Evolutionary conservation across 2,329 filamentous ascomycete species (phyloP).

Genomic region (Aspergillus spinulosporus): DNA sequence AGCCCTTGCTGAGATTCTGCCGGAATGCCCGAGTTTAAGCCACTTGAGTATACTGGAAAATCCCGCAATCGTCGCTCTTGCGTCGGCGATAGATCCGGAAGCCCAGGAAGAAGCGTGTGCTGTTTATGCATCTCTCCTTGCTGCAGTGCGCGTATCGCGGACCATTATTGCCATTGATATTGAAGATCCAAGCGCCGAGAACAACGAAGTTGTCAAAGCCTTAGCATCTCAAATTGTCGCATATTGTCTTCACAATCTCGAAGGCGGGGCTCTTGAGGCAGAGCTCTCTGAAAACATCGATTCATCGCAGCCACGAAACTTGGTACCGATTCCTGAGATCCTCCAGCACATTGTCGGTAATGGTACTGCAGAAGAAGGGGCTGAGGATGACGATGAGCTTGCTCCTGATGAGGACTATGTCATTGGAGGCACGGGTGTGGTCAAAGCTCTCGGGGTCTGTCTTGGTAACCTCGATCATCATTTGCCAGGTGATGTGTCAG

Average conservation of each 20-base stretch:
- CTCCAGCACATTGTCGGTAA: conserved; percentile 83
- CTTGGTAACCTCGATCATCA: conserved; percentile 73
- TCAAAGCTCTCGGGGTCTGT: conserved; percentile 89
- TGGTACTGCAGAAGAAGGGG: conserved; percentile 52
- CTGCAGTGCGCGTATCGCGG: conserved; percentile 78
- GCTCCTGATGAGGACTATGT: conserved; percentile 93
- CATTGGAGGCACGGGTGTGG: conserved; percentile 90
- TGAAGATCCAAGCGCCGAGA: conserved; percentile 76
- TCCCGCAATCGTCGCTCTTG: conserved; percentile 58
- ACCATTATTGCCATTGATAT: conserved; percentile 89
- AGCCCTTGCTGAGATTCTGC: conserved; percentile 83
- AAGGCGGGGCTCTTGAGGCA: conserved; percentile 69
- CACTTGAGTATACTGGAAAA: conserved; percentile 90
- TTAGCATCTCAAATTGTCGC: conserved; percentile 90
- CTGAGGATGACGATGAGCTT: conserved; percentile 62
- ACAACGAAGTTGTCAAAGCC: conserved; percentile 88
- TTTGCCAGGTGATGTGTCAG: conserved; percentile 39
- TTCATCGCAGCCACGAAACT: conserved; percentile 46
- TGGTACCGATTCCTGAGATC: conserved; percentile 73
- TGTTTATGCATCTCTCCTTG: conserved; percentile 85
- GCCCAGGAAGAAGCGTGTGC: conserved; percentile 91
- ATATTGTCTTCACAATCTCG: conserved; percentile 90
- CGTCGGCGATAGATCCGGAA: conserved; percentile 76
- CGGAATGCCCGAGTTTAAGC: conserved; percentile 76
- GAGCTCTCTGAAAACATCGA: conserved; percentile 48